Evolutionary conservation across 345 rosid species (phyloP).

Genomic region (Anastatica hierochuntica): DNA sequence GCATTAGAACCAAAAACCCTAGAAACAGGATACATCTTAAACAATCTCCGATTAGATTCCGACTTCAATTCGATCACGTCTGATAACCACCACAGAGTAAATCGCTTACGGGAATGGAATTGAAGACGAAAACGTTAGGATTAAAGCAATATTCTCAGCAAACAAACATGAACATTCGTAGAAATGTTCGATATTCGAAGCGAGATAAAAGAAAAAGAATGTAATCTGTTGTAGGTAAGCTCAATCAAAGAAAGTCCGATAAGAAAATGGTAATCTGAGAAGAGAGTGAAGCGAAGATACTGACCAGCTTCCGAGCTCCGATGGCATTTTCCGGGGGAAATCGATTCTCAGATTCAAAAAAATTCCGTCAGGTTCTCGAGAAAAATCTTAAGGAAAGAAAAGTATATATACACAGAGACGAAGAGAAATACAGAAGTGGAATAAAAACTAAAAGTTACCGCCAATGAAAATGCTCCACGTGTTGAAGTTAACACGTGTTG

Average conservation of each 20-base stretch:
- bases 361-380: slow-evolving; percentile 2
- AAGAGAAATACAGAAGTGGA: slow-evolving; percentile 2
- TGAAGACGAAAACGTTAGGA: too few species aligned
- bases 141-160: slow-evolving; percentile 4
- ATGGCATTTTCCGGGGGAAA: slow-evolving; percentile 24
- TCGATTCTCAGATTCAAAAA: slow-evolving; percentile 17
- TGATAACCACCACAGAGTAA: background rate
- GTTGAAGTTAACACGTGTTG: slow-evolving; percentile 9
- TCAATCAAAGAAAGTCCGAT: background rate
- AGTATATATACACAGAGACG: slow-evolving; percentile 5
- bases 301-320: slow-evolving; percentile 26
- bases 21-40: too few species aligned
- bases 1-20: too few species aligned
- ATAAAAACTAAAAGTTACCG: too few species aligned
- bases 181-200: background rate
- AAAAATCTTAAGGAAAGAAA: background rate
- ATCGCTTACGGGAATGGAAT: background rate
- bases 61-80: too few species aligned
- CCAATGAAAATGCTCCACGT: slow-evolving; percentile 17
- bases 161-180: slow-evolving; percentile 1
- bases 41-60: too few species aligned
- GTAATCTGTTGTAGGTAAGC: too few species aligned
- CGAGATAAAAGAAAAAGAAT: too few species aligned
- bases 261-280: background rate
- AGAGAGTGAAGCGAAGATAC: background rate